phyloP scores from a whole-genome alignment of 352 stramenopile species.

The Aphanomyces euteiches region DNA sequence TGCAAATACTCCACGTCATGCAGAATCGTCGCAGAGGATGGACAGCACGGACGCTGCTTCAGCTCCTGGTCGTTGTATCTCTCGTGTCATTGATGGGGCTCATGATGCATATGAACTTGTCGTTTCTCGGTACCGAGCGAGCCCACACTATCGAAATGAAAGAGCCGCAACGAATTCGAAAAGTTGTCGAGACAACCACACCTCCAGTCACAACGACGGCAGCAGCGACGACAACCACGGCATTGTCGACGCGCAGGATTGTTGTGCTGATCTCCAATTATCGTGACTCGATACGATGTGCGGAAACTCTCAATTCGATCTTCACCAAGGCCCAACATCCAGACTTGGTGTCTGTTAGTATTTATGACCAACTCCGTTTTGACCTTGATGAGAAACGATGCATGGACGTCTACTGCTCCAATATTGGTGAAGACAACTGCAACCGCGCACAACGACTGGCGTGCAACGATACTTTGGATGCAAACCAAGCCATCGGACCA shows the following conservation, averaged over 20 bases:
- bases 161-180: not conserved
- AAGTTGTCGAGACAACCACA: not conserved
- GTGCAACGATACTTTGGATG: constrained; percentile 22
- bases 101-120: constrained; percentile 29
- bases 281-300: constrained; percentile 20
- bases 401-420: constrained; percentile 26
- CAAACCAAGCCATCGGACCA: constrained; percentile 12
- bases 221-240: not conserved
- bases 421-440: constrained; percentile 20
- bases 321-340: constrained; percentile 11
- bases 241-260: constrained; percentile 36
- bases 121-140: constrained; percentile 14
- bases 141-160: not conserved
- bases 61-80: not conserved
- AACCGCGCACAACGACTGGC: constrained; percentile 1
- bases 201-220: not conserved
- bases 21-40: not conserved
- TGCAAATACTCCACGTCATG: not conserved
- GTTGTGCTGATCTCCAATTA: constrained; percentile 29
- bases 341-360: constrained; percentile 12
- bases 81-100: constrained; percentile 12
- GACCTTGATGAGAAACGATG: constrained; percentile 22
- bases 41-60: not conserved
- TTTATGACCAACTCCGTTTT: constrained; percentile 30
- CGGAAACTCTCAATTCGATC: constrained; percentile 25